phyloP scores from a whole-genome alignment of 768 basidiomycete species.

The Galerina marginata region DNA sequence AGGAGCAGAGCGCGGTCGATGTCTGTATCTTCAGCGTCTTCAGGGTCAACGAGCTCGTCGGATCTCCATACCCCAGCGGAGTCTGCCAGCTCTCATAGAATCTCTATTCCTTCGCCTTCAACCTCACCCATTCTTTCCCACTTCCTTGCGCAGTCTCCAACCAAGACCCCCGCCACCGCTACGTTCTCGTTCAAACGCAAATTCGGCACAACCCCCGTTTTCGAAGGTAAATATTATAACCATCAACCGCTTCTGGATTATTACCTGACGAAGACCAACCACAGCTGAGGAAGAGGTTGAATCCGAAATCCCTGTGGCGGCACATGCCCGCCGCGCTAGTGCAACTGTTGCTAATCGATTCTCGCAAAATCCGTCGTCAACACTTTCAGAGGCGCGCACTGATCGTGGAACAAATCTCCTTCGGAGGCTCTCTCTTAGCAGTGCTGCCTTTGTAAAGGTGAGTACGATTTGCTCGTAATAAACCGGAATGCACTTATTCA shows the following conservation, averaged over 20 bases:
- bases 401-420: slow-evolving; percentile 77
- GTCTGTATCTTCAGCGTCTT: slow-evolving; percentile 67
- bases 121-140: slow-evolving; percentile 76
- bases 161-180: slow-evolving; percentile 41
- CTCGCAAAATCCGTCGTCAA: slow-evolving; percentile 44
- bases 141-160: slow-evolving; percentile 67
- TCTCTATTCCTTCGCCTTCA: slow-evolving; percentile 60
- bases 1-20: slow-evolving; percentile 57
- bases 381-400: slow-evolving; percentile 52
- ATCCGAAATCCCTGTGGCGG: slow-evolving; percentile 45
- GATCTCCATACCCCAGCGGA: slow-evolving; percentile 58
- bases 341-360: slow-evolving; percentile 59
- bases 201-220: slow-evolving; percentile 58
- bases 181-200: slow-evolving; percentile 69
- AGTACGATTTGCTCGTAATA: slow-evolving; percentile 27
- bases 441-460: slow-evolving; percentile 60
- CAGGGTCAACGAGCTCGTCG: slow-evolving; percentile 57
- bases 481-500: slow-evolving; percentile 12
- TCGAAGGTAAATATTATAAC: slow-evolving; percentile 55
- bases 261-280: slow-evolving; percentile 10
- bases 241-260: not conserved
- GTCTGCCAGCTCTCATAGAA: slow-evolving; percentile 44
- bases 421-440: slow-evolving; percentile 76
- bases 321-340: slow-evolving; percentile 68
- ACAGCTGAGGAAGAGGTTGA: slow-evolving; percentile 43